A percentile compares a stretch with the other conserved stretches of the same genome.
Conservation (phyloP, 176 grass and related monocot genomes). For the Hordeum marinum region DNA sequence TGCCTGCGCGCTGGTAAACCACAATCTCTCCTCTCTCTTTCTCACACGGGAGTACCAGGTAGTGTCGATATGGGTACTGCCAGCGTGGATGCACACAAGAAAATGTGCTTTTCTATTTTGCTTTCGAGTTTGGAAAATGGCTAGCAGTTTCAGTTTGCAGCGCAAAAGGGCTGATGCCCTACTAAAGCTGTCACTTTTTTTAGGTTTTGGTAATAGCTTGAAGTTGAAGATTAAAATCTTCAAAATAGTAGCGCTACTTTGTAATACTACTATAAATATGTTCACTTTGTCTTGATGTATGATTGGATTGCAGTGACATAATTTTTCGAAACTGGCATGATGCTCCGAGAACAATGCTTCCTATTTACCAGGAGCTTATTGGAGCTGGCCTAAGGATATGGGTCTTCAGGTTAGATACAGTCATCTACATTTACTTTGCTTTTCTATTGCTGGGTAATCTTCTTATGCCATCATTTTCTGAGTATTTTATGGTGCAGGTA, state of each 20-base stretch:
- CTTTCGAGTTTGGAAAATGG: background rate
- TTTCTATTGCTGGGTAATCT: no score
- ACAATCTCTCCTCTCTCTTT: no score
- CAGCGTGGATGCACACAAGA: background rate
- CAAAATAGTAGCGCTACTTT: background rate
- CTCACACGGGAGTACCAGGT: no score
- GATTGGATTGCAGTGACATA: conserved; percentile 4
- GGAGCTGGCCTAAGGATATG: conserved; percentile 61
- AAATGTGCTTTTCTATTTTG: background rate
- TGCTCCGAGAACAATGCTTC: conserved; percentile 57
- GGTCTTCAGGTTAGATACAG: conserved; percentile 53
- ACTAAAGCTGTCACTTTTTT: background rate
- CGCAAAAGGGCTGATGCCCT: background rate
- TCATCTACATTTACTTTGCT: no score
- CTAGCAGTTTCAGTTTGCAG: background rate
- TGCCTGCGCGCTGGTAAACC: no score
- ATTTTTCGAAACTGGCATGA: conserved; percentile 46
- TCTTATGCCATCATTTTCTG: no score
- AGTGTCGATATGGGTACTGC: background rate
- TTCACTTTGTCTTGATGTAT: background rate
- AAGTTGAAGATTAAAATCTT: background rate
- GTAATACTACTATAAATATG: background rate
- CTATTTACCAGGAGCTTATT: conserved; percentile 55
- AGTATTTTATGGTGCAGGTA: conserved; percentile 17
- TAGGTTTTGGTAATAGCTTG: background rate